Base-by-base conservation (phyloP, 2,329 filamentous ascomycete genomes). In the Furcasterigmium furcatum region DNA sequence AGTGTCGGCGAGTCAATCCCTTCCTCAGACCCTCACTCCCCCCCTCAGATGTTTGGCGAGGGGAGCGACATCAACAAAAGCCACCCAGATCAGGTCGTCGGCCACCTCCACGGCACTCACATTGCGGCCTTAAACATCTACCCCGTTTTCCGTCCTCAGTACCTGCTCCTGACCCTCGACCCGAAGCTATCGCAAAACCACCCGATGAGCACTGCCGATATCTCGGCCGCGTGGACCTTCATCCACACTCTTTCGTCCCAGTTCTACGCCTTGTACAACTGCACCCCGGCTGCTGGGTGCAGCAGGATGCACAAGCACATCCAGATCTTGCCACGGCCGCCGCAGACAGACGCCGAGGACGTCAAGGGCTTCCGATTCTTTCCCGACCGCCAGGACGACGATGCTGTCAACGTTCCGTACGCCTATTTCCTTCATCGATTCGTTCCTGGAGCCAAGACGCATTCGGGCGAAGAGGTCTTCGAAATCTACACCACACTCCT, bases 221-320 rank as follows among this genome's bases (percentile, higher is more conserved):
- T 40, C 24, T 22, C 38, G 13, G 38, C 38, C 2, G 20, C 30
- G 9, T 32, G 30, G 30, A 8, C 30, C 3, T 32, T 32, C 8
- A 13, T 32, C 30, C 30, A 32, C 9, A 32, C 14, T n/a, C 14
- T 40, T n/a, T 5, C 24, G n/a, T n/a, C 12, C 6, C 38, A 20
- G 8, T 16, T 24, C 21, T n/a, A n/a, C n/a, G 21, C 25, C n/a
- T 16, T 40, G 2, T 40, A 40, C 38, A 40, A 40, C 21, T 40
- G 38, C 38, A 40, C 38, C 5, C 14, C 21, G 3, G 9, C 5
- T 25, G 38, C 21, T n/a, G 38, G 38, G 22, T 40, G 38, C 22
- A 40, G 38, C 38, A 40, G 38, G 21, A 24, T 16, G 13, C 38
- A 40, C 24, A 40, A 40, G 21, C 38, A 40, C n/a, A n/a, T 40